Conservation (phyloP, 2,329 filamentous ascomycete genomes). For the Xylaria sp. region DNA sequence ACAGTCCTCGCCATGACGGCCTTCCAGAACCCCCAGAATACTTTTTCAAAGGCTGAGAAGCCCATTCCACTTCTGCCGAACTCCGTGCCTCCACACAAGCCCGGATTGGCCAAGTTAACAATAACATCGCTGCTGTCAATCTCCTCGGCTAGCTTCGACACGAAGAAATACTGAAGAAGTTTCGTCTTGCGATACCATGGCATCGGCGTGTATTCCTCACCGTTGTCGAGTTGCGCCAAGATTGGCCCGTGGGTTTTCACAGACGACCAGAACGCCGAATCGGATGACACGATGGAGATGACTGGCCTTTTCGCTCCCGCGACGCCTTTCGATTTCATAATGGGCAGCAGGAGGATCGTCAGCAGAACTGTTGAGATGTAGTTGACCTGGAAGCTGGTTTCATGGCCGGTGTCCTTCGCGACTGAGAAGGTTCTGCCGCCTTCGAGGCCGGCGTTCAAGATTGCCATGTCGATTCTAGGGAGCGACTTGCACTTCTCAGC, state of each 20-base stretch:
- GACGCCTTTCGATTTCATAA: constrained; percentile 30
- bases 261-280: constrained; percentile 28
- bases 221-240: constrained; percentile 22
- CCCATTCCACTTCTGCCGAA: background rate
- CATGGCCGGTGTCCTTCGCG: constrained; percentile 43
- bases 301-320: constrained; percentile 21
- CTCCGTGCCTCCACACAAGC: constrained; percentile 24
- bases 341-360: constrained; percentile 41
- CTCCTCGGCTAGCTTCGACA: constrained; percentile 29
- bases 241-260: constrained; percentile 27
- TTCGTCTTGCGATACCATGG: constrained; percentile 33
- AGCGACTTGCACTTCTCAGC: constrained; percentile 42
- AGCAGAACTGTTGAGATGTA: constrained; percentile 45
- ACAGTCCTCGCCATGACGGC: constrained; percentile 15
- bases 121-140: constrained; percentile 28
- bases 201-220: constrained; percentile 16
- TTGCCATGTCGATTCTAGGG: constrained; percentile 48
- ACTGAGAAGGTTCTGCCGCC: constrained; percentile 26
- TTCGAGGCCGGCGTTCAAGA: constrained; percentile 52
- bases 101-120: constrained; percentile 33
- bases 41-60: background rate
- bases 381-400: constrained; percentile 49
- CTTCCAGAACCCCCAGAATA: constrained; percentile 5
- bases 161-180: constrained; percentile 31
- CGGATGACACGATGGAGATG: constrained; percentile 40